These are phyloP conservation scores for Talaromyces marneffei DNA, from an alignment of 2,329 filamentous ascomycete genomes.

Conservation along the genomic window DNA sequence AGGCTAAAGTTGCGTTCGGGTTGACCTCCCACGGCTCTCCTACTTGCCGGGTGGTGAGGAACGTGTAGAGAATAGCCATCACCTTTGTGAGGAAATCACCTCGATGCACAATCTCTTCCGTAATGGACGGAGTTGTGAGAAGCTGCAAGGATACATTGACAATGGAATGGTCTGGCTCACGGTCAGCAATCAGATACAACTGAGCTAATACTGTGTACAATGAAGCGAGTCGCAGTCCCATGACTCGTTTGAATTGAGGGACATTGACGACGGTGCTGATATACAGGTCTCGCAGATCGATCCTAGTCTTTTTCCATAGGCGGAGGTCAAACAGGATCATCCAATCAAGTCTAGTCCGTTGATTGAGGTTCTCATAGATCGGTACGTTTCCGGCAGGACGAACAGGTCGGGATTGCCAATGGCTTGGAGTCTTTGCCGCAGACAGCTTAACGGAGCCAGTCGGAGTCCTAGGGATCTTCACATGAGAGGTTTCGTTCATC, in stretches of 20 bases:
- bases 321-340: conserved; percentile 89
- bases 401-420: conserved; percentile 79
- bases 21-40: conserved; percentile 87
- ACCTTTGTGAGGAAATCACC: conserved; percentile 94
- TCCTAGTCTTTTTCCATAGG: conserved; percentile 93
- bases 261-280: conserved; percentile 95
- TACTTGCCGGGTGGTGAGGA: conserved; percentile 91
- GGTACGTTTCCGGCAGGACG: conserved; percentile 62
- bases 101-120: conserved; percentile 86
- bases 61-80: conserved; percentile 95
- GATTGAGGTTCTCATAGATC: conserved; percentile 78
- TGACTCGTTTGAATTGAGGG: conserved; percentile 88
- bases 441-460: conserved; percentile 42
- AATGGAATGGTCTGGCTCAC: conserved; percentile 96
- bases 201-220: conserved; percentile 91
- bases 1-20: conserved; percentile 77
- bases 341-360: conserved; percentile 86
- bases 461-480: conserved; percentile 79
- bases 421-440: conserved; percentile 53
- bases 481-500: conserved; percentile 21
- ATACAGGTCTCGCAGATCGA: conserved; percentile 85
- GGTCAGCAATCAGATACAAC: conserved; percentile 88
- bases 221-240: conserved; percentile 88
- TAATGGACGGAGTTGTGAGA: conserved; percentile 93
- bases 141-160: conserved; percentile 97